Conservation (phyloP, 257 asterid species). For the Mitragyna speciosa region DNA sequence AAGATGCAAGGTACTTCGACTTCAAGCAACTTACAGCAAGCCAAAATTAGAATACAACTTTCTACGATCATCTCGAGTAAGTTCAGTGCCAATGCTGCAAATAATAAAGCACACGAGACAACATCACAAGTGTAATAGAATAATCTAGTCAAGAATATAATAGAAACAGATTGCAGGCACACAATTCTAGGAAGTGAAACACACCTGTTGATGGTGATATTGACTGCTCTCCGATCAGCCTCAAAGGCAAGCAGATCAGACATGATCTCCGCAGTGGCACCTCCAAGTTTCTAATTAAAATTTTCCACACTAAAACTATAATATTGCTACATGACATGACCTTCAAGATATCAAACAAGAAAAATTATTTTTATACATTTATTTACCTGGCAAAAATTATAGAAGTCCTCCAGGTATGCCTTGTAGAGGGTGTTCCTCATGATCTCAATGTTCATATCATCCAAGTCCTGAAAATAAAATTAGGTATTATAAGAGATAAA, state of each 20-base stretch:
- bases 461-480: slow-evolving; percentile 62
- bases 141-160: background rate
- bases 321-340: slow-evolving; percentile 2
- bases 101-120: slow-evolving; percentile 11
- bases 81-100: slow-evolving; percentile 95
- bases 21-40: slow-evolving; percentile 60
- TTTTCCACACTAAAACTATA: slow-evolving; percentile 22
- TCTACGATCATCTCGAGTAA: slow-evolving; percentile 88
- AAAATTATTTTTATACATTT: slow-evolving; percentile 7
- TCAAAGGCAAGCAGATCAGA: slow-evolving; percentile 87
- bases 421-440: slow-evolving; percentile 94
- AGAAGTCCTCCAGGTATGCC: slow-evolving; percentile 93
- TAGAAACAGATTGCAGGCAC: background rate
- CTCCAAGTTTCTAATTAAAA: slow-evolving; percentile 71
- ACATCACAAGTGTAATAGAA: background rate
- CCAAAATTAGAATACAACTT: slow-evolving; percentile 88
- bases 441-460: slow-evolving; percentile 94
- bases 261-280: slow-evolving; percentile 94
- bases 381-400: slow-evolving; percentile 77
- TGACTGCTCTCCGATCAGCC: slow-evolving; percentile 96
- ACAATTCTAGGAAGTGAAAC: background rate
- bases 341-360: slow-evolving; percentile 7
- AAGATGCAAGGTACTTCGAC: background rate
- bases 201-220: slow-evolving; percentile 85
- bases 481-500: slow-evolving; percentile 16